Base-by-base conservation (phyloP, 1,284 basidiomycete genomes). In the Moesziomyces antarcticus region DNA sequence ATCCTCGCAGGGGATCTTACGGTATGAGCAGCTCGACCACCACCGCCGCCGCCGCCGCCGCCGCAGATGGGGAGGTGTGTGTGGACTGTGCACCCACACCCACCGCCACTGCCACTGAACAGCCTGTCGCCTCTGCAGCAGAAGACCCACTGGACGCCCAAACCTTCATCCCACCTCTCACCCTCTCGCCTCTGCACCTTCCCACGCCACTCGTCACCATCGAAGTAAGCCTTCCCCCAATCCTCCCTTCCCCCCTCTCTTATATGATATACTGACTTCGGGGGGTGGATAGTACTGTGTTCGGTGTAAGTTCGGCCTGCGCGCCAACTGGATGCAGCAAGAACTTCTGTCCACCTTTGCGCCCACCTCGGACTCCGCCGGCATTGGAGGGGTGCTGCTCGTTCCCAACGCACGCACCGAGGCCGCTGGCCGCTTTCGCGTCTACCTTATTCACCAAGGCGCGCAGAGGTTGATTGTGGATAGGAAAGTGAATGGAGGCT, bases 251-350 rank as follows among this genome's bases (percentile, higher is more conserved):
- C n/a, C n/a, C n/a, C n/a, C n/a, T n/a, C n/a, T n/a, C n/a, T n/a
- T n/a, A n/a, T n/a, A n/a, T n/a, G n/a, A n/a, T n/a, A n/a, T n/a
- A n/a, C n/a, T n/a, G n/a, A 42, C n/a, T 16, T 3, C 0, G 27
- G n/a, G n/a, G n/a, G n/a, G n/a, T n/a, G n/a, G n/a, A n/a, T 3
- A 72, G 69, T 72, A 72, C 50, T 72, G 69, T 45, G 59, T 62
- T 37, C 25, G 64, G 37, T 72, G 69, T 50, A 66, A 67, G 16
- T 72, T 72, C 25, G 63, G 59, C 6, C 59, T 72, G 5, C 47
- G 69, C 6, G 69, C 69, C 4, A 67, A 67, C 37, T 72, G 69
- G 69, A 48, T 72, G 10, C 64, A 67, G 35, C 69, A 72, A 33
- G 69, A 72, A 41, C 56, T 72, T 4, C 60, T 72, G 2, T 59